Evolutionary conservation across 2,329 filamentous ascomycete genomes (phyloP).

Genomic region (Alternaria gansuensis): DNA sequence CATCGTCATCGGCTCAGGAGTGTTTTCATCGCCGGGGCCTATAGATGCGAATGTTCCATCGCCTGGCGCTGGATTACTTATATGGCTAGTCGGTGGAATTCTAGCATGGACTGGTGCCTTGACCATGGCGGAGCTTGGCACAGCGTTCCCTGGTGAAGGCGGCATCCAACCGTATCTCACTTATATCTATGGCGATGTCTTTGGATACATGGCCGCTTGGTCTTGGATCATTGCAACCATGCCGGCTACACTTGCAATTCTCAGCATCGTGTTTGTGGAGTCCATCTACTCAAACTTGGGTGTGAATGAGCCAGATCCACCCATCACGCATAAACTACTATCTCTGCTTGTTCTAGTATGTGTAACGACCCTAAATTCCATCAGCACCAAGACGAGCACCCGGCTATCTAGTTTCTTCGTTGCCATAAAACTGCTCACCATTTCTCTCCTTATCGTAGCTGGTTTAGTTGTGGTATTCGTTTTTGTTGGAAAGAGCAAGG

Average conservation of each 20-base stretch:
- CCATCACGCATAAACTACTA: slow-evolving; percentile 53
- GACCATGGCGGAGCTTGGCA: slow-evolving; percentile 70
- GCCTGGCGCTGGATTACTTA: slow-evolving; percentile 64
- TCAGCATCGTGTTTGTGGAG: slow-evolving; percentile 69
- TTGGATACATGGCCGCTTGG: slow-evolving; percentile 71
- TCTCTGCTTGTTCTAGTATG: slow-evolving; percentile 51
- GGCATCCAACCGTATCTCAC: slow-evolving; percentile 70
- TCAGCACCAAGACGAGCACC: slow-evolving; percentile 56
- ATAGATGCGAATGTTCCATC: slow-evolving; percentile 72
- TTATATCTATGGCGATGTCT: slow-evolving; percentile 68
- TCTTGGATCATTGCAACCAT: slow-evolving; percentile 72
- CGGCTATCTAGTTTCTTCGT: slow-evolving; percentile 52
- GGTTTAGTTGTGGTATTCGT: slow-evolving; percentile 48
- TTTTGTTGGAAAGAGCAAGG: slow-evolving; percentile 38
- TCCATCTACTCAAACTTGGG: slow-evolving; percentile 60
- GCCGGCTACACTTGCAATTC: slow-evolving; percentile 70
- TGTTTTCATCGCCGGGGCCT: slow-evolving; percentile 71
- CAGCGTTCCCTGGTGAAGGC: slow-evolving; percentile 70
- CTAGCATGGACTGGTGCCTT: slow-evolving; percentile 71
- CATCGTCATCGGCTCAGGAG: slow-evolving; percentile 71
- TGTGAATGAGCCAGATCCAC: slow-evolving; percentile 64
- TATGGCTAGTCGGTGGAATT: slow-evolving; percentile 70
- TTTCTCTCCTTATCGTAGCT: slow-evolving; percentile 48
- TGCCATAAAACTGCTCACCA: slow-evolving; percentile 50
- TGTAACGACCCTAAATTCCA: slow-evolving; percentile 55